These are phyloP conservation scores for Strobilomyces dryophilus DNA, from an alignment of 768 basidiomycete genomes.

Conservation along the genomic window DNA sequence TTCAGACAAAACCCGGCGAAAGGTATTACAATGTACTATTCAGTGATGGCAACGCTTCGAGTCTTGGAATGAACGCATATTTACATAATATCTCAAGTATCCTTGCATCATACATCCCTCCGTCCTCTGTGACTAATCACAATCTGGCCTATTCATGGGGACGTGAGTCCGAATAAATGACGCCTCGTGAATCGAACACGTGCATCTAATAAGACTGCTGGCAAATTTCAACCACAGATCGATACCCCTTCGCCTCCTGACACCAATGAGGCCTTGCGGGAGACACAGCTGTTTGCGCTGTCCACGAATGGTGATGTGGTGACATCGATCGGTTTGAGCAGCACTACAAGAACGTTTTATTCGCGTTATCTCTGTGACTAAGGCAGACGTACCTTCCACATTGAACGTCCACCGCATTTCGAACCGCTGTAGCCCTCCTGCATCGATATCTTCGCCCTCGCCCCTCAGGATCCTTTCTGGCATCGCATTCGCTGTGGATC, in stretches of 20 bases:
- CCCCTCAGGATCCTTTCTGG: not conserved
- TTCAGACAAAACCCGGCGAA: not conserved
- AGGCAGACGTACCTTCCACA: constrained; percentile 7
- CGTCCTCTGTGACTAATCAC: not conserved
- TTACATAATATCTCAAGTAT: not conserved
- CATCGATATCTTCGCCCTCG: not conserved
- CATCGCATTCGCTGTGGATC: not conserved
- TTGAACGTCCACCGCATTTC: constrained; percentile 1
- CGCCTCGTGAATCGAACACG: not conserved
- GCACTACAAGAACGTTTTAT: not conserved
- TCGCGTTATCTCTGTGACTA: not conserved
- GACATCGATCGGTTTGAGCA: constrained; percentile 10
- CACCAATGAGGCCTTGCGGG: constrained; percentile 17
- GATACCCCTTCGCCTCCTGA: constrained; percentile 4
- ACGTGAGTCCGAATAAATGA: not conserved
- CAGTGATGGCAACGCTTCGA: constrained; percentile 8
- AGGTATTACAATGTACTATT: constrained; percentile 11
- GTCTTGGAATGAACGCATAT: not conserved
- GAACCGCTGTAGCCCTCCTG: not conserved
- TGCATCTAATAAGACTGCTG: not conserved
- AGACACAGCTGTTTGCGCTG: not conserved
- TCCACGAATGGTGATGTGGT: constrained; percentile 2
- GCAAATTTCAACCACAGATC: constrained; percentile 1
- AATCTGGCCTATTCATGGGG: not conserved
- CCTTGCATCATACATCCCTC: not conserved